These are phyloP conservation scores for Fusarium marasasianum DNA, from an alignment of 2,329 filamentous ascomycete genomes.

Conservation along the genomic window DNA sequence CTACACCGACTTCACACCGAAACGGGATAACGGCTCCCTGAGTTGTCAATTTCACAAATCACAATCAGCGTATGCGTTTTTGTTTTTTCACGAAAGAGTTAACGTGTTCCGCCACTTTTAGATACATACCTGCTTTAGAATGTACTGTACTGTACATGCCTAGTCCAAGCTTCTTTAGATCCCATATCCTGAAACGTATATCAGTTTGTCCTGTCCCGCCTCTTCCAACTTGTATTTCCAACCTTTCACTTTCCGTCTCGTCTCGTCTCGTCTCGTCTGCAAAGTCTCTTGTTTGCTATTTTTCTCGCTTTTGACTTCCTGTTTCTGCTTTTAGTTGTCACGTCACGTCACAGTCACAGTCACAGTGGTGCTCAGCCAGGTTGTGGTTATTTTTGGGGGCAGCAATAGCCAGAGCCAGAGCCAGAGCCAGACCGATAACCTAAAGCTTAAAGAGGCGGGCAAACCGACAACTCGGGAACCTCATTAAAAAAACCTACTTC, in stretches of 20 bases:
- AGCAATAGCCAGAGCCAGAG: background rate
- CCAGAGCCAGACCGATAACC: slow-evolving; percentile 6
- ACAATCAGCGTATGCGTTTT: slow-evolving; percentile 11
- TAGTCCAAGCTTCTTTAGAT: slow-evolving; percentile 17
- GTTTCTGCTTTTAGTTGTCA: slow-evolving; percentile 15
- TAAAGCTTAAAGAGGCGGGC: slow-evolving; percentile 22
- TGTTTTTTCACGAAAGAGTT: slow-evolving; percentile 1
- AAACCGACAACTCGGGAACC: background rate
- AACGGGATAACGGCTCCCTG: slow-evolving; percentile 33
- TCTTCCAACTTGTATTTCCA: background rate
- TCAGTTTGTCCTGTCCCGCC: slow-evolving; percentile 15
- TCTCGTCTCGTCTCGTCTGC: background rate
- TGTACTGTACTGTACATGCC: background rate
- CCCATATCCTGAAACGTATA: slow-evolving; percentile 19
- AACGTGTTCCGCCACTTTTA: slow-evolving; percentile 31
- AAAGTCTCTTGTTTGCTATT: background rate
- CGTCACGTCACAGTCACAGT: background rate
- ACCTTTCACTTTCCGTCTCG: background rate
- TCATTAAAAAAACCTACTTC: slow-evolving; percentile 14
- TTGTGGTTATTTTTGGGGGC: slow-evolving; percentile 4
- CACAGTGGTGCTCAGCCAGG: background rate
- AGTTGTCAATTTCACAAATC: slow-evolving; percentile 33
- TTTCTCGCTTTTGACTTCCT: slow-evolving; percentile 10
- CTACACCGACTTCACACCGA: slow-evolving; percentile 48
- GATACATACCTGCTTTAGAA: background rate